Evolutionary conservation across 768 basidiomycete species (phyloP).

Genomic region (Panaeolus papilionaceus): DNA sequence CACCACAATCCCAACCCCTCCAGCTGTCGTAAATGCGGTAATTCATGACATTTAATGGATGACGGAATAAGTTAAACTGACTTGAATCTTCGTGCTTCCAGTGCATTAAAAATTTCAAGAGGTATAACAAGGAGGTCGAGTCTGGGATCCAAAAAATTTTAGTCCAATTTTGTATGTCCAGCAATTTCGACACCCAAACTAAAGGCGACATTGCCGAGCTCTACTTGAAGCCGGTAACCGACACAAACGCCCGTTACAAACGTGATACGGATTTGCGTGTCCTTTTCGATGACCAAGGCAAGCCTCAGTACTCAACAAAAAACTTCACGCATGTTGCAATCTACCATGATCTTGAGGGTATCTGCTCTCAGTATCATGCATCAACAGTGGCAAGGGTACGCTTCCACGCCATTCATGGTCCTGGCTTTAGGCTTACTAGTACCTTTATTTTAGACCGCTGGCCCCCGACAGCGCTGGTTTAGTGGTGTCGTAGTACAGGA

Average conservation of each 20-base stretch:
- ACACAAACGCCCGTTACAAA: not conserved
- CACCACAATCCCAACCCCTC: not conserved
- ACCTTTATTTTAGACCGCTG: not conserved
- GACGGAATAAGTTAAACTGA: not conserved
- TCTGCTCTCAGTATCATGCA: not conserved
- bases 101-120: not conserved
- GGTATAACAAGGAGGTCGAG: not conserved
- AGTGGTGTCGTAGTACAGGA: not conserved
- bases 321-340: not conserved
- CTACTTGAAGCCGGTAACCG: not conserved
- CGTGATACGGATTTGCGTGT: not conserved
- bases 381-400: not conserved
- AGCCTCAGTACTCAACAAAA: too few species aligned
- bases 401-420: not conserved
- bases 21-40: not conserved
- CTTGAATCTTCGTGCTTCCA: not conserved
- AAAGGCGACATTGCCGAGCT: not conserved
- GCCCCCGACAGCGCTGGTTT: not conserved
- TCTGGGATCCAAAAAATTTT: not conserved
- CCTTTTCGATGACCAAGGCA: not conserved
- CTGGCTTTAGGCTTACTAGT: not conserved
- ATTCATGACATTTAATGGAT: not conserved
- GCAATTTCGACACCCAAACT: not conserved
- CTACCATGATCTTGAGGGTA: not conserved
- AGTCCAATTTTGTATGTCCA: not conserved